A percentile compares a stretch with the other conserved stretches of the same genome.
These are phyloP conservation scores for Trametes punicea DNA, from an alignment of 768 basidiomycete species.

Conservation along the genomic window DNA sequence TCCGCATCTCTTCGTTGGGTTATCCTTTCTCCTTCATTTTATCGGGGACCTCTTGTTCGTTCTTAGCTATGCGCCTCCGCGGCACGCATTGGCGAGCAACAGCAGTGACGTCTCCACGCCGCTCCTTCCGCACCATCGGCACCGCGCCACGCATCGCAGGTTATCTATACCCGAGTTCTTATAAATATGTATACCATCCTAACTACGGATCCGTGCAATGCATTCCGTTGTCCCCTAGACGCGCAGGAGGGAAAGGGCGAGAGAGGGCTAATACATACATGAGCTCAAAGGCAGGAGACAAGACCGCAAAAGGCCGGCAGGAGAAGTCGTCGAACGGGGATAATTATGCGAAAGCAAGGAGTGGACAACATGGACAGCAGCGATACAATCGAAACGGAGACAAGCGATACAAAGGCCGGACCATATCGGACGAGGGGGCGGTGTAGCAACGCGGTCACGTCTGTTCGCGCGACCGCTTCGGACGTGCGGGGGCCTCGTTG, in stretches of 20 bases:
- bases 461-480: slow-evolving; percentile 42
- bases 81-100: neutral
- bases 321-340: no score
- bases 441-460: neutral
- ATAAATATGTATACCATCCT: slow-evolving; percentile 20
- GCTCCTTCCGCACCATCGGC: neutral
- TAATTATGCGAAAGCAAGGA: no score
- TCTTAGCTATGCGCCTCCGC: neutral
- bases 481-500: slow-evolving; percentile 49
- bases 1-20: neutral
- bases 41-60: slow-evolving; percentile 3
- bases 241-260: neutral
- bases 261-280: neutral
- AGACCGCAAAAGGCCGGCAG: neutral
- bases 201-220: slow-evolving; percentile 9
- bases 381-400: no score
- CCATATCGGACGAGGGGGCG: neutral
- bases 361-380: no score
- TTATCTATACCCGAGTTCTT: slow-evolving; percentile 20
- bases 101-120: neutral
- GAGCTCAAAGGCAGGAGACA: neutral
- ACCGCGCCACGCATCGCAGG: slow-evolving; percentile 4
- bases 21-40: neutral
- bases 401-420: neutral
- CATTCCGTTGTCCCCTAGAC: slow-evolving; percentile 1